These are phyloP conservation scores for Neurospora terricola DNA, from an alignment of 495 filamentous ascomycete genomes.

Conservation along the genomic window DNA sequence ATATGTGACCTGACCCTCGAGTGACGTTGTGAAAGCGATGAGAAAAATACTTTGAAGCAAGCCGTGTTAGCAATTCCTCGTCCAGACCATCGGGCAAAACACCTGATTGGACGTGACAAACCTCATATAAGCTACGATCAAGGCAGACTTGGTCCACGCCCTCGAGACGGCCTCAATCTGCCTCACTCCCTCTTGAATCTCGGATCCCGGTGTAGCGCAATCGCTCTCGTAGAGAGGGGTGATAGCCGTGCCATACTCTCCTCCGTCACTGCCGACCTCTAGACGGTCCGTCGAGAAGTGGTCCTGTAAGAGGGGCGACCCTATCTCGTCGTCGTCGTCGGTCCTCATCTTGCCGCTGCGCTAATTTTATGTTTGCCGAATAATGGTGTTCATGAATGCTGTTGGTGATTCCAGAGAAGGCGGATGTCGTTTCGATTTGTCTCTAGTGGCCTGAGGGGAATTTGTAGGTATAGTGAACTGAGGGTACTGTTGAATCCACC, in stretches of 20 bases:
- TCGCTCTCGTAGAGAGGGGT: background rate
- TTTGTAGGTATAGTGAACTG: background rate
- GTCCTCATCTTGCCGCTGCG: constrained; percentile 4
- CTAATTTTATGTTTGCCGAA: background rate
- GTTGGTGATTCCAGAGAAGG: background rate
- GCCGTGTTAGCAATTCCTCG: background rate
- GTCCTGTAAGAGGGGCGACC: constrained; percentile 1
- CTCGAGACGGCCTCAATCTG: constrained; percentile 37
- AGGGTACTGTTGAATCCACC: background rate
- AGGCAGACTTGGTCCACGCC: constrained; percentile 35
- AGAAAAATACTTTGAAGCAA: constrained; percentile 20
- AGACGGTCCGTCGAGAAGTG: background rate
- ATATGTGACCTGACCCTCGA: constrained; percentile 38
- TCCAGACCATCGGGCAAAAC: background rate
- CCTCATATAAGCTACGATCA: constrained; percentile 38
- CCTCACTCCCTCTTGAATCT: constrained; percentile 31
- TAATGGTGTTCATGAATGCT: background rate
- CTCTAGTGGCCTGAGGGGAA: background rate
- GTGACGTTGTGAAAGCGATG: constrained; percentile 37
- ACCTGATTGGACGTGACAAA: constrained; percentile 5
- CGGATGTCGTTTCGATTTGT: background rate
- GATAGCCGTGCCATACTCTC: background rate
- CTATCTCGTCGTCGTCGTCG: background rate
- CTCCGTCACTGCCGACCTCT: background rate
- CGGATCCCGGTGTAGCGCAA: background rate